Conservation (phyloP, 2,329 filamentous ascomycete species). For the Fusarium dlaminii region DNA sequence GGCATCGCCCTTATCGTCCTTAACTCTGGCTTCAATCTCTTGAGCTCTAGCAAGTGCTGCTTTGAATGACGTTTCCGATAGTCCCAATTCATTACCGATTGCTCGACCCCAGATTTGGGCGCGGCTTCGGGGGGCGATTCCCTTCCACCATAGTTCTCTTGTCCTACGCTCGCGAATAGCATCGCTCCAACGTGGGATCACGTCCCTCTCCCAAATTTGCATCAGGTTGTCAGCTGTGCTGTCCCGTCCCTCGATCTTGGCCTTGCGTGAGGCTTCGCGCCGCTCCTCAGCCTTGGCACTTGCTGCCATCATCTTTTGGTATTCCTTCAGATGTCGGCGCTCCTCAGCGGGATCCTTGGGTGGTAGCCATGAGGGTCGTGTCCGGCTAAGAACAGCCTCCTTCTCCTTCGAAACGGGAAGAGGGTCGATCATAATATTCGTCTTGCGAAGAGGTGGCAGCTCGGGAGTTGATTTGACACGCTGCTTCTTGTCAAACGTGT, state of each 20-base stretch:
- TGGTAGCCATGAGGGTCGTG: slow-evolving; percentile 84
- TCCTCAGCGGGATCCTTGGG: slow-evolving; percentile 93
- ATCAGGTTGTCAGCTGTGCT: slow-evolving; percentile 63
- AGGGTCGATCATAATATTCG: slow-evolving; percentile 85
- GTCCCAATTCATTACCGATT: slow-evolving; percentile 77
- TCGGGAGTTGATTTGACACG: slow-evolving; percentile 74
- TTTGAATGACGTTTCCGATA: slow-evolving; percentile 73
- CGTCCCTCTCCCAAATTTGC: slow-evolving; percentile 78
- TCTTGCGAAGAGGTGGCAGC: slow-evolving; percentile 74
- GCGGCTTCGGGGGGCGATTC: slow-evolving; percentile 75
- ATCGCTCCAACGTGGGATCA: slow-evolving; percentile 78
- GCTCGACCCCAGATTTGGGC: slow-evolving; percentile 76
- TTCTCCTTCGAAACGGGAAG: slow-evolving; percentile 87
- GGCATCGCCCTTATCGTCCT: slow-evolving; percentile 58
- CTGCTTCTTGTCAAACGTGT: slow-evolving; percentile 56
- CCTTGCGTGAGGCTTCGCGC: slow-evolving; percentile 62
- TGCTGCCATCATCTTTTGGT: slow-evolving; percentile 81
- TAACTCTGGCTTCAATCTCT: slow-evolving; percentile 67
- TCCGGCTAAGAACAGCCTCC: slow-evolving; percentile 82
- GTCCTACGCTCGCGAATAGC: slow-evolving; percentile 75
- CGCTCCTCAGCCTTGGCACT: slow-evolving; percentile 69
- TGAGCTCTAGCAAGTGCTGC: slow-evolving; percentile 75
- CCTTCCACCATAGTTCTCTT: slow-evolving; percentile 84
- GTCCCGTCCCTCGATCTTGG: slow-evolving; percentile 63
- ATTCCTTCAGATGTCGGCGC: slow-evolving; percentile 85